Base-by-base conservation (phyloP, 441 rosid genomes). In the Adansonia rubrostipa region DNA sequence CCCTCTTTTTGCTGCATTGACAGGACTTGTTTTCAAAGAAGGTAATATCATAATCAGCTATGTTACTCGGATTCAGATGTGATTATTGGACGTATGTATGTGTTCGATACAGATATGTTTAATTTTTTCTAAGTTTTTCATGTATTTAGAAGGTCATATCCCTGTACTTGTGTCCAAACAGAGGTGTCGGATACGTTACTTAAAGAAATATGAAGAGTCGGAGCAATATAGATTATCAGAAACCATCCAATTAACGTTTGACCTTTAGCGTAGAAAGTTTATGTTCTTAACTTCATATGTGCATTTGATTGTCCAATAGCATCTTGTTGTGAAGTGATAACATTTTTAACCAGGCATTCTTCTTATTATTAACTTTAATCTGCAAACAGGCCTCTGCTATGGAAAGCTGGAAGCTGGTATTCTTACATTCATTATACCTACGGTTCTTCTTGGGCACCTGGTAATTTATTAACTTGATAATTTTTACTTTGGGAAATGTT, bases 1-100 rank as follows among this genome's bases (percentile, higher is more conserved):
- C 69, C 98, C 99, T 45, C 89, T 93, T 67, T 96, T 96, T 77
- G 98, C 98, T 6, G 83, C 97, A 2, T 86, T 96, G 22, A 96
- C 99, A 0, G 98, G 98, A 19, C 97, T 96, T 3, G 98, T 96
- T 80, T 96, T 96, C 76, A 96, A 96, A 87, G 98, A 96, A 89
- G 99, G 99, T 93, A 86, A 15, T 66, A 4, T 58, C 20, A 3
- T 5, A 14, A 44, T 70, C 40, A 45, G 1, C 33, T 28, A 28
- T 28, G 33, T 28, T 28, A 28, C 33, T 28, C 2, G 33, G 33
- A 28, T 28, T 28, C 2, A 28, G 1, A 28, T 2, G 33, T 28
- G 33, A 28, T 1, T 28, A 28, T 28, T 2, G 33, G 33, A 28
- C 2, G 33, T 2, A 2, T 1, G 33, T 28, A 28, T 2, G 33